Evolutionary conservation across 179 eudicot genomes (phyloP), one percentile per base, ranked within the genome.

Genomic region (Vitellaria paradoxa): DNA sequence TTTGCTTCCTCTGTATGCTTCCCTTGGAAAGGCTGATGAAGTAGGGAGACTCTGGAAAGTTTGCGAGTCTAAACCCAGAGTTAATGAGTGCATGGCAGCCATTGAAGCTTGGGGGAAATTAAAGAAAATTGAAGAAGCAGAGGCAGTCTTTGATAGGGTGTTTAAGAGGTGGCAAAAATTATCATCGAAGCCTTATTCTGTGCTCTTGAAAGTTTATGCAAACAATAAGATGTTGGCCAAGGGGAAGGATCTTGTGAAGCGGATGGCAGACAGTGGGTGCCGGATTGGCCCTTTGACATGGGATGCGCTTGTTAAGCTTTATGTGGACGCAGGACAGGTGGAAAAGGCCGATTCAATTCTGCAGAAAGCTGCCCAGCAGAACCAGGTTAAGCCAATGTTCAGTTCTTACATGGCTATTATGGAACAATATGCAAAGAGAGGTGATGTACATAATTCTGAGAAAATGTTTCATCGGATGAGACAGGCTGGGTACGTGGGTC

Each of bases 291-390:
- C 99, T 0, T 17, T 65, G 79, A 82, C 92, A 12, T 96, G 97
- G 97, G 94, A 96, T 55, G 88, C 89, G 0, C 78, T 96, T 18
- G 90, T 96, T 75, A 94, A 78, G 88, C 94, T 96, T 21, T 92
- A 96, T 53, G 83, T 84, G n/a, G 89, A 83, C 53, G 92, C 88
- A 8, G 99, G 98, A 13, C 97, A 96, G 75, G 85, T 96, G 60
- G 97, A 94, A 85, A 96, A 96, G 82, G 99, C 99, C 0, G 96
- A 91, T 40, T 76, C 92, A 0, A 30, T 92, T 5, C 79, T 96
- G 70, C 88, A 86, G 13, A 92, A 92, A 82, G 97, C 91, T 17
- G 30, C 42, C 7, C 82, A 82, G 66, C 81, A 81, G 76, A 88
- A 77, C 50, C 81, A 56, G 65, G 47, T 62, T 50, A 86, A 65